These are phyloP conservation scores for Sideroxylon spinosum DNA, from an alignment of 179 eudicot genomes.

Conservation along the genomic window DNA sequence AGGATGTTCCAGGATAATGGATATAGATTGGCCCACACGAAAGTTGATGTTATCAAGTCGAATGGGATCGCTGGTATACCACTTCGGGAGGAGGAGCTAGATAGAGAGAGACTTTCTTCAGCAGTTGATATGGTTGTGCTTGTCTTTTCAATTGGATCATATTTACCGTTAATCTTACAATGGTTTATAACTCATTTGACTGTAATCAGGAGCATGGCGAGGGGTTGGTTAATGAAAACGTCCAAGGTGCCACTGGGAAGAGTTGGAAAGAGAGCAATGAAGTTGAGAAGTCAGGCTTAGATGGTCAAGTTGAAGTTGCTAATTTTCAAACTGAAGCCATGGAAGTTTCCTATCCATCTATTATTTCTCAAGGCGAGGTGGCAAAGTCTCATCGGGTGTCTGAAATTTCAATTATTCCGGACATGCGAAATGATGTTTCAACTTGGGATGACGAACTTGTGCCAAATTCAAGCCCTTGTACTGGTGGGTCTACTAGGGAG, in stretches of 20 bases:
- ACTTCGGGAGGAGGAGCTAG: slow-evolving; percentile 20
- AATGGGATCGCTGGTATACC: slow-evolving; percentile 15
- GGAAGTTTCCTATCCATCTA: slow-evolving; percentile 29
- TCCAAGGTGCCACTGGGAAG: slow-evolving; percentile 47
- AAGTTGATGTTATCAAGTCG: slow-evolving; percentile 19
- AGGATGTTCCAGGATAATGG: slow-evolving; percentile 48
- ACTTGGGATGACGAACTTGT: slow-evolving; percentile 22
- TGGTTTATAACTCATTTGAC: slow-evolving; percentile 35
- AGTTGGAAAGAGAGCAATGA: slow-evolving; percentile 53
- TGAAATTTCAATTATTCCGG: slow-evolving; percentile 27
- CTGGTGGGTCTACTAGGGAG: slow-evolving; percentile 20
- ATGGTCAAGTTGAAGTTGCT: slow-evolving; percentile 28
- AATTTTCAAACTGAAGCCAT: slow-evolving; percentile 21
- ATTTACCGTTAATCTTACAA: slow-evolving; percentile 16
- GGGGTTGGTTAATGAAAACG: slow-evolving; percentile 33
- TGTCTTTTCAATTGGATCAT: slow-evolving; percentile 13
- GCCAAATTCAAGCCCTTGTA: slow-evolving; percentile 19
- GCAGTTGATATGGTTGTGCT: slow-evolving; percentile 34
- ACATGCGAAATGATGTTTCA: slow-evolving; percentile 23
- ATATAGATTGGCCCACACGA: slow-evolving; percentile 25
- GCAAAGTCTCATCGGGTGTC: slow-evolving; percentile 19
- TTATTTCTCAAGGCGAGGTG: slow-evolving; percentile 34
- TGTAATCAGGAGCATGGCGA: slow-evolving; percentile 48
- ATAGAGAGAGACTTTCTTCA: slow-evolving; percentile 23
- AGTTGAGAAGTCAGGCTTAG: slow-evolving; percentile 38